Evolutionary conservation across 495 filamentous ascomycete species (phyloP), one percentile per base, ranked within the genome.

Genomic region (Cenococcum geophilum): DNA sequence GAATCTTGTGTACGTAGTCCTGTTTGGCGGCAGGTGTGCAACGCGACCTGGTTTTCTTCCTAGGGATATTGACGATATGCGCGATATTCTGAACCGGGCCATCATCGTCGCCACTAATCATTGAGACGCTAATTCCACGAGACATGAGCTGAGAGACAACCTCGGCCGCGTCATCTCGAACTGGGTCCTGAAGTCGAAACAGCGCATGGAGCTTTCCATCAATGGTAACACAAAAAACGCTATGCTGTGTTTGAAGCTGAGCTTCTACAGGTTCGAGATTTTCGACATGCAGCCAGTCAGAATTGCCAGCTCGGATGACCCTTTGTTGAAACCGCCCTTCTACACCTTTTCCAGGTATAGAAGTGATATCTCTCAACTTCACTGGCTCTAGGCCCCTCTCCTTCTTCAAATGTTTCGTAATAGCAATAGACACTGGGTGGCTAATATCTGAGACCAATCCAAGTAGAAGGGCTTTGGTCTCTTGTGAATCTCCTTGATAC

Each of bases 41-140:
- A 0, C 79, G 74, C 3, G 79, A 79, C 6, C 71, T 72, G 12
- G 82, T 75, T 48, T 82, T 76, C 4, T 50, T 49, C 1, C 32
- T 45, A 0, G 80, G 69, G 40, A 92, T 86, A 8, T 73, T 72
- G 0, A 92, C 75, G 18, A 73, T 60, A 1, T 59, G 51, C 4
- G 85, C 86, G 6, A 87, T 59, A 1, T 75, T 64, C 0, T 75
- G 73, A 4, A 91, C 87, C 5, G 83, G 78, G 16, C 74, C 77
- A 27, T 79, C 74, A 58, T 87, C 80, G 61, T 93, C 89, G 21
- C 89, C 89, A 9, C 85, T 89, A 37, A 92, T 68, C 42, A 93
- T 73, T 36, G 82, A 83, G 3, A 87, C 74, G 0, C 74, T 60
- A 32, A 91, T 83, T 11, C 73, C 74, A n/a, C 82, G 80, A n/a